Base-by-base conservation (phyloP, 306 rosid genomes). In the Ormosia emarginata region DNA sequence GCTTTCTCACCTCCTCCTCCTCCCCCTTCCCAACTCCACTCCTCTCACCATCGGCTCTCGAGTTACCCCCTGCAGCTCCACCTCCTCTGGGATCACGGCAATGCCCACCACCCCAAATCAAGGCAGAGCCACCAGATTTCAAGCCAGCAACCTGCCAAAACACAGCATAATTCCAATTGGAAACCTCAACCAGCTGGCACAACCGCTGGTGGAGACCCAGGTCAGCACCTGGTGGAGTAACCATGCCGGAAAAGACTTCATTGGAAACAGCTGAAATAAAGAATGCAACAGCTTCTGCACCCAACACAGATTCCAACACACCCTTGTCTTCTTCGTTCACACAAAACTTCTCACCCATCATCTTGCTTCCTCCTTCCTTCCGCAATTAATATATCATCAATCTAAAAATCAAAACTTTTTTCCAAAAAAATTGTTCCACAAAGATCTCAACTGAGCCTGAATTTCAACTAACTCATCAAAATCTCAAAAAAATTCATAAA, bases 41-140 rank as follows among this genome's bases (percentile, higher is more conserved):
- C 67, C 80, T 56, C 3, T 58, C 86, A 14, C 24, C 66, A 43
- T 80, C 88, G 71, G 17, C 36, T 71, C 50, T 43, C 15, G 79
- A 62, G 37, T 37, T 78, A 70, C 11, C 67, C 0, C 59, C 89
- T 18, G 79, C 84, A 46, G 41, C 36, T 14, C 56, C 88, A 33
- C 57, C 86, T 34, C 69, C 87, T 59, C 80, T 88, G 3, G 85
- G 44, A 73, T 91, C 92, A 41, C 80, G 56, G n/a, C 89, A 91
- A 56, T 88, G 86, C 18, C 98, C 98, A 72, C 89, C 98, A 0
- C 94, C 97, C 94, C 94, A 93, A 59, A 83, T 78, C 82, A 95
- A 82, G 68, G 91, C 89, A 81, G 88, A 86, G 12, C 90, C 91
- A 30, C 98, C 97, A 5, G 97, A 91, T 77, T 93, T 95, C 89